Evolutionary conservation across 2,329 filamentous ascomycete species (phyloP).

Genomic region (Aspergillus aculeatus): DNA sequence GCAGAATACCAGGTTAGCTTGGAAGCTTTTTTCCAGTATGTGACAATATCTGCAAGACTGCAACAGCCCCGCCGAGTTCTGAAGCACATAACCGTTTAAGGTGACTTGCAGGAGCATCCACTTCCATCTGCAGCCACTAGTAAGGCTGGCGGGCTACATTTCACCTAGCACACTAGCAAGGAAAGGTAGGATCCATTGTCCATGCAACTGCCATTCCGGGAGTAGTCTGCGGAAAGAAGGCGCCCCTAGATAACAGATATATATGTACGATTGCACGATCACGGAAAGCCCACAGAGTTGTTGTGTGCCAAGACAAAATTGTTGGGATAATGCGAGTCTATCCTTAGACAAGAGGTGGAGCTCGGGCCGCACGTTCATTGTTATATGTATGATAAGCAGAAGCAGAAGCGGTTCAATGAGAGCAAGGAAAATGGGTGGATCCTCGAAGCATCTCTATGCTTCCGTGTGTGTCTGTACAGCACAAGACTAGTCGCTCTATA

Average conservation of each 20-base stretch:
- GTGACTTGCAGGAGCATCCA: constrained; percentile 21
- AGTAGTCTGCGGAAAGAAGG: not conserved
- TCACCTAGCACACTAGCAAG: not conserved
- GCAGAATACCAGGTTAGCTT: not conserved
- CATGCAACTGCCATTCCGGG: not conserved
- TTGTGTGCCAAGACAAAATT: not conserved
- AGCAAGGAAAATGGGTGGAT: constrained; percentile 9
- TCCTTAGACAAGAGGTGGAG: constrained; percentile 11
- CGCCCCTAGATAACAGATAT: not conserved
- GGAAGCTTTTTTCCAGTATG: not conserved
- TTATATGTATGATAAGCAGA: not conserved
- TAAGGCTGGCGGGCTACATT: constrained; percentile 9
- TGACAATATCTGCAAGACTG: not conserved
- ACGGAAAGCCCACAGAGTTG: not conserved
- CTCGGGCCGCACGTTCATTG: constrained; percentile 20
- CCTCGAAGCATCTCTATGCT: not conserved
- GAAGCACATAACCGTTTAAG: constrained; percentile 19
- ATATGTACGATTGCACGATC: not conserved
- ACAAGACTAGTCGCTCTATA: too few relatives aligned
- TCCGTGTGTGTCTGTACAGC: not conserved
- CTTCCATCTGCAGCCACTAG: constrained; percentile 23
- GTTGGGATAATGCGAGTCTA: constrained; percentile 11
- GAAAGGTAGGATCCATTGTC: not conserved
- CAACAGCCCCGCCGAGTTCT: constrained; percentile 1
- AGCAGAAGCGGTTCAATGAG: too few relatives aligned